These are phyloP conservation scores for Elsinoe australis DNA, from an alignment of 2,329 filamentous ascomycete species.

Conservation along the genomic window DNA sequence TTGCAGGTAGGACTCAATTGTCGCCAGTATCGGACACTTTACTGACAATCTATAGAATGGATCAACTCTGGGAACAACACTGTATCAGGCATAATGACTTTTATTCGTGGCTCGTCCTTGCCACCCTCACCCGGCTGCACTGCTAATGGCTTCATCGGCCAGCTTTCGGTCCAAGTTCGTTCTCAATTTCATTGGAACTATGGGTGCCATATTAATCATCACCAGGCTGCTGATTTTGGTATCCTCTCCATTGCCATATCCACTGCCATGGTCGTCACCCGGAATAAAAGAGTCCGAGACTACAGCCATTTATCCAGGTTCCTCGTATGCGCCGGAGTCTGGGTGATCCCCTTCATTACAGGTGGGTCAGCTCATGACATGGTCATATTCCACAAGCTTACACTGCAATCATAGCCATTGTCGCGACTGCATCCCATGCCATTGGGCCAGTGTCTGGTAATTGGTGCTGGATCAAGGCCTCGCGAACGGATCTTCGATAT, in stretches of 20 bases:
- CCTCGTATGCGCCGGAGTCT: conserved; percentile 34
- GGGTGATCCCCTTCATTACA: conserved; percentile 37
- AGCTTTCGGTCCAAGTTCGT: conserved; percentile 40
- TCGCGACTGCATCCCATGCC: conserved; percentile 27
- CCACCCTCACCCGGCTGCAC: conserved; percentile 32
- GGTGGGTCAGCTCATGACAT: too few species aligned
- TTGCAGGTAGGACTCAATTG: background rate
- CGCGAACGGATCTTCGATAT: conserved; percentile 37
- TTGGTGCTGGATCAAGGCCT: conserved; percentile 43
- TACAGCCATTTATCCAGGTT: conserved; percentile 27
- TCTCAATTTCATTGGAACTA: background rate
- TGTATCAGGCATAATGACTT: conserved; percentile 35
- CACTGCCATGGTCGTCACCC: conserved; percentile 36
- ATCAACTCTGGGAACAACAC: conserved; percentile 40
- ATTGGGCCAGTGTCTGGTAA: conserved; percentile 39
- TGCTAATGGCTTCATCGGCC: conserved; percentile 40
- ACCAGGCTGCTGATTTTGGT: conserved; percentile 33
- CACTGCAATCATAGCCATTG: conserved; percentile 15
- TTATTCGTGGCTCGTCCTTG: conserved; percentile 26
- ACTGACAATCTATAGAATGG: conserved; percentile 32
- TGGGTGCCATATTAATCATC: conserved; percentile 10
- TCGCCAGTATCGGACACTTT: background rate
- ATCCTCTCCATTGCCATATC: conserved; percentile 41
- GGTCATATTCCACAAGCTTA: too few species aligned
- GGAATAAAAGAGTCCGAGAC: conserved; percentile 31